Evolutionary conservation across 2,329 filamentous ascomycete genomes (phyloP).

Genomic region (Pseudogymnoascus sp.): DNA sequence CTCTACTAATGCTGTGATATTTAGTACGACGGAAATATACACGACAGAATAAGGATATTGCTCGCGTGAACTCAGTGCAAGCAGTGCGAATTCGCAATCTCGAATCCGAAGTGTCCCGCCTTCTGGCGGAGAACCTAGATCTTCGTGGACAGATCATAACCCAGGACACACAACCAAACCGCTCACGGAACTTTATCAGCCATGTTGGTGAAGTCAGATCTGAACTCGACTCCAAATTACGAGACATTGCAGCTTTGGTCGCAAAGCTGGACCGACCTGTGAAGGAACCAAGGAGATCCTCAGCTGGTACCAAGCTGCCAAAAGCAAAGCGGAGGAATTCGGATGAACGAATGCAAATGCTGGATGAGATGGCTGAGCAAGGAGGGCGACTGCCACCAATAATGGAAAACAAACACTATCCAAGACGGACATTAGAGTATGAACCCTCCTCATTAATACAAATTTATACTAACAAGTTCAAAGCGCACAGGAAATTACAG

Average conservation of each 20-base stretch:
- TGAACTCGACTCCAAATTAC: conserved; percentile 63
- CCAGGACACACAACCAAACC: conserved; percentile 54
- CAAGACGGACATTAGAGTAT: conserved; percentile 61
- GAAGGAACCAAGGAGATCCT: conserved; percentile 22
- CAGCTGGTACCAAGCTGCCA: conserved; percentile 26
- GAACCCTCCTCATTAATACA: conserved; percentile 21
- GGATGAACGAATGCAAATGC: conserved; percentile 43
- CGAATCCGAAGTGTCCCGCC: conserved; percentile 65
- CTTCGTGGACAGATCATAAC: conserved; percentile 63
- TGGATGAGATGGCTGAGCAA: conserved; percentile 27
- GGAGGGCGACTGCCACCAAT: conserved; percentile 54
- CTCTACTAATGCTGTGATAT: conserved; percentile 11
- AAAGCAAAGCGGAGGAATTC: conserved; percentile 35
- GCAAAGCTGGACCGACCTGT: conserved; percentile 31
- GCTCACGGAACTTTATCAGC: conserved; percentile 51
- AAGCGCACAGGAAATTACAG: conserved; percentile 25
- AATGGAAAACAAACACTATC: conserved; percentile 59
- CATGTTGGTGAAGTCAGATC: conserved; percentile 62
- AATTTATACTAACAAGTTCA: conserved; percentile 26
- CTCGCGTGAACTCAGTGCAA: conserved; percentile 68
- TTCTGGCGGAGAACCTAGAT: conserved; percentile 71
- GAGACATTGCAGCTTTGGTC: conserved; percentile 61
- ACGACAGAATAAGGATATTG: conserved; percentile 77
- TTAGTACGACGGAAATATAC: conserved; percentile 71
- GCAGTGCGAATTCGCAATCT: conserved; percentile 68